Percentiles rank a stretch among this genome's conserved stretches.
These are phyloP conservation scores for Neurospora sublineolata DNA, from an alignment of 495 filamentous ascomycete species.

Conservation along the genomic window DNA sequence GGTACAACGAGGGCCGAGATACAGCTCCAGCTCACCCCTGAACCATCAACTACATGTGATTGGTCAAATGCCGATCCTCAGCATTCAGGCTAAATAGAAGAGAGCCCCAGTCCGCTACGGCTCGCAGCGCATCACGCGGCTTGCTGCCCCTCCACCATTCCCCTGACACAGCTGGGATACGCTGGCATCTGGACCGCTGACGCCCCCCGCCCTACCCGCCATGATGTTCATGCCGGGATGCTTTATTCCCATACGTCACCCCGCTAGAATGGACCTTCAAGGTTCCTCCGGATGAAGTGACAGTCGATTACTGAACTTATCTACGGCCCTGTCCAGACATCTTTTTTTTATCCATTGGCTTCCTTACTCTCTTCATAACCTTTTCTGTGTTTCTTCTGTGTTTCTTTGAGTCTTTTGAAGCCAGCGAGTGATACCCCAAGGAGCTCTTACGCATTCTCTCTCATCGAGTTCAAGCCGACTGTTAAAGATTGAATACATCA, in stretches of 20 bases:
- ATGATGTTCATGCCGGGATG: background rate
- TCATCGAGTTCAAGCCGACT: background rate
- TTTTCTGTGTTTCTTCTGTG: background rate
- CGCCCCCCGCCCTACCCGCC: background rate
- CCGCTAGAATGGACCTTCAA: background rate
- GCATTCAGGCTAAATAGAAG: background rate
- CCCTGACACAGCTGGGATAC: background rate
- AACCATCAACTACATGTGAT: background rate
- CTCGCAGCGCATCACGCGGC: background rate
- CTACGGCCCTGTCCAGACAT: background rate
- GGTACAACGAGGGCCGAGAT: background rate
- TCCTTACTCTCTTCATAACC: background rate
- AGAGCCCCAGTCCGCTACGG: background rate
- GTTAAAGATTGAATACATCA: background rate
- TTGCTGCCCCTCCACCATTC: background rate
- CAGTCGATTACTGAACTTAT: background rate
- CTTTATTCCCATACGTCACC: background rate
- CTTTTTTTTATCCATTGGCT: background rate
- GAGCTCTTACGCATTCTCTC: background rate
- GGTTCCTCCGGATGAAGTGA: background rate
- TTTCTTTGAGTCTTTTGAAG: background rate
- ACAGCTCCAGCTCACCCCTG: background rate
- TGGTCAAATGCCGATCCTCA: background rate
- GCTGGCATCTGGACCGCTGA: background rate
- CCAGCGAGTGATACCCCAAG: background rate